Conservation (phyloP, 495 filamentous ascomycete species). For the Xylaria sp. region DNA sequence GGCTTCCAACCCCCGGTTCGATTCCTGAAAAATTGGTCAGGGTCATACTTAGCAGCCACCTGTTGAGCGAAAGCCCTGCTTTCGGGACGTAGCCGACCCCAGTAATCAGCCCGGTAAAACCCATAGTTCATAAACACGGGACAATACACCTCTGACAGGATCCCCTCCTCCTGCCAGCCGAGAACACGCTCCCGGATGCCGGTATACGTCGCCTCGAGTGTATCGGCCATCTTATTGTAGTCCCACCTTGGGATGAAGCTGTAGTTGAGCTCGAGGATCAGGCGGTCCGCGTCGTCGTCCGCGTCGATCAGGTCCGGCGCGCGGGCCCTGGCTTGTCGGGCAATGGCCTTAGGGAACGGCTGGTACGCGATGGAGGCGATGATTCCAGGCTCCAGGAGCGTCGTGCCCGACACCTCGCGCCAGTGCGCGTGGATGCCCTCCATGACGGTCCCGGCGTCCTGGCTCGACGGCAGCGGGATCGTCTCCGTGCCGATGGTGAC, state of each 20-base stretch:
- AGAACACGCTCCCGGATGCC: constrained; percentile 39
- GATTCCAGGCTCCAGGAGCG: constrained; percentile 50
- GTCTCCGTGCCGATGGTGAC: constrained; percentile 61
- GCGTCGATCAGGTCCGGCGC: constrained; percentile 60
- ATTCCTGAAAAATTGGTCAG: constrained; percentile 59
- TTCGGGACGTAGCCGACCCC: constrained; percentile 53
- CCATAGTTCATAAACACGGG: constrained; percentile 66
- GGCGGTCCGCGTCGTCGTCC: constrained; percentile 56
- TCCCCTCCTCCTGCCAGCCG: constrained; percentile 50
- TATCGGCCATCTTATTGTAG: constrained; percentile 55
- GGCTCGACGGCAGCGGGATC: constrained; percentile 49
- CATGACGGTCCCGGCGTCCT: constrained; percentile 52
- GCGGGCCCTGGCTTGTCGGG: constrained; percentile 52
- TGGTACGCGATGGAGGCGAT: constrained; percentile 62
- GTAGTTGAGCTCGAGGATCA: constrained; percentile 61
- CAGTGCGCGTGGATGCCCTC: constrained; percentile 57
- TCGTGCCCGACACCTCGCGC: constrained; percentile 46
- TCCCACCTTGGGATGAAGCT: constrained; percentile 48
- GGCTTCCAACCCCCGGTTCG: constrained; percentile 57
- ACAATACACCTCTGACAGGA: constrained; percentile 57
- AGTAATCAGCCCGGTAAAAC: constrained; percentile 61
- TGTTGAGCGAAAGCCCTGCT: constrained; percentile 51
- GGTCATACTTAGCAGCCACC: constrained; percentile 54
- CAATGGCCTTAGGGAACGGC: constrained; percentile 57
- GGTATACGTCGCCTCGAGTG: constrained; percentile 47